Evolutionary conservation across 2,329 filamentous ascomycete species (phyloP).

Genomic region (Penicillium sp.): DNA sequence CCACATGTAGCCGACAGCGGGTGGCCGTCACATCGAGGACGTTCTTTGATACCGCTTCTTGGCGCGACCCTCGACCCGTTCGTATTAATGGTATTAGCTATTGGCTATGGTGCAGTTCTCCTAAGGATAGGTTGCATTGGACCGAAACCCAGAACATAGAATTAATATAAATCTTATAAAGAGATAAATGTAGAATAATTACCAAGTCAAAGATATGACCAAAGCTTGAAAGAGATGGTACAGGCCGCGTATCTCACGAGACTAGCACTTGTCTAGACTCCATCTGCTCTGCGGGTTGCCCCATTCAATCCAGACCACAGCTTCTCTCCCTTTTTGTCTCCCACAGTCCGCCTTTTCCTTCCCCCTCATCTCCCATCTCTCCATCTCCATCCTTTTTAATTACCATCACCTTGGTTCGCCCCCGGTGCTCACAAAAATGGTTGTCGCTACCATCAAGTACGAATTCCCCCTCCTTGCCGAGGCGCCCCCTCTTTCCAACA

Average conservation of each 20-base stretch:
- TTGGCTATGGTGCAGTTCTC: not conserved
- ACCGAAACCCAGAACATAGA: too few relatives aligned
- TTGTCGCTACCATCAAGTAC: slow-evolving; percentile 66
- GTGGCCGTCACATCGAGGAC: not conserved
- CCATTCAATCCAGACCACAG: slow-evolving; percentile 29
- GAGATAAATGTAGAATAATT: not conserved
- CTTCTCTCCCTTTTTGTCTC: slow-evolving; percentile 29
- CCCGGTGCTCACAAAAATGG: slow-evolving; percentile 44
- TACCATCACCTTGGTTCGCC: slow-evolving; percentile 8
- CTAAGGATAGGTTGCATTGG: too few relatives aligned
- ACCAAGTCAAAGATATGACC: not conserved
- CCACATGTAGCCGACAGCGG: slow-evolving; percentile 5
- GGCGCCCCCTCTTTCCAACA: slow-evolving; percentile 14
- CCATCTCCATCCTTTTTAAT: slow-evolving; percentile 3
- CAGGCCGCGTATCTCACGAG: slow-evolving; percentile 5
- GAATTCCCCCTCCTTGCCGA: slow-evolving; percentile 25
- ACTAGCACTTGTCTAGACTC: slow-evolving; percentile 22
- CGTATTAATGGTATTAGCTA: not conserved
- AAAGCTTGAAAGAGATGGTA: slow-evolving; percentile 1
- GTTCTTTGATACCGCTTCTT: slow-evolving; percentile 5
- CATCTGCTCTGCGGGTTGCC: slow-evolving; percentile 21
- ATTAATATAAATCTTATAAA: not conserved
- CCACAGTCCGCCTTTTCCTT: slow-evolving; percentile 14
- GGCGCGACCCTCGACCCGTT: slow-evolving; percentile 1
- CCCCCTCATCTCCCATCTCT: slow-evolving; percentile 7